Conservation (phyloP, 768 basidiomycete species). For the Imleria badia region DNA sequence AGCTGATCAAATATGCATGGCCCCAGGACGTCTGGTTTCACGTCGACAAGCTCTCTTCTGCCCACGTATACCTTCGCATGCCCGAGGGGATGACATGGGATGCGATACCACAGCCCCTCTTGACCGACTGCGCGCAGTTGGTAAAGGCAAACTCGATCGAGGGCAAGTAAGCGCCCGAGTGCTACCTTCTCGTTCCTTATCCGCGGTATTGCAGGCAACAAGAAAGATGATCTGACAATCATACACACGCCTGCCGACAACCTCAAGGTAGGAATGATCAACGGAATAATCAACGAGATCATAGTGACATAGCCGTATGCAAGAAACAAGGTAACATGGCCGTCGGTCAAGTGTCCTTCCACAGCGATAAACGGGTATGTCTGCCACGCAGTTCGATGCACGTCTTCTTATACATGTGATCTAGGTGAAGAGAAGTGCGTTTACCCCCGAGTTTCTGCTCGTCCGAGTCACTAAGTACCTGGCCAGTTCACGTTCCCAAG, state of each 20-base stretch:
- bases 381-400: neutral
- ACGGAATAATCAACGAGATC: neutral
- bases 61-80: slow-evolving; percentile 95
- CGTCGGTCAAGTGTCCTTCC: slow-evolving; percentile 93
- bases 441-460: neutral
- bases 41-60: slow-evolving; percentile 96
- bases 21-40: slow-evolving; percentile 93
- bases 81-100: slow-evolving; percentile 85
- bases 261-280: slow-evolving; percentile 63
- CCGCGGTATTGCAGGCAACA: slow-evolving; percentile 67
- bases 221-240: slow-evolving; percentile 89
- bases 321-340: slow-evolving; percentile 99
- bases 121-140: slow-evolving; percentile 88
- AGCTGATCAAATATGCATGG: slow-evolving; percentile 90
- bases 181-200: neutral
- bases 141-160: slow-evolving; percentile 99
- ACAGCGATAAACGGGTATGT: slow-evolving; percentile 80
- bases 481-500: slow-evolving; percentile 68
- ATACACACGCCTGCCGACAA: slow-evolving; percentile 95
- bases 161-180: slow-evolving; percentile 39
- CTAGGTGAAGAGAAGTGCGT: slow-evolving; percentile 77
- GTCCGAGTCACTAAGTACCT: neutral
- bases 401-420: neutral
- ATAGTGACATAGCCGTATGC: neutral
- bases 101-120: slow-evolving; percentile 70